A percentile compares a stretch with the other conserved stretches of the same genome.
Evolutionary conservation across 352 stramenopile genomes (phyloP).

Genomic region (Globisporangium irregulare): DNA sequence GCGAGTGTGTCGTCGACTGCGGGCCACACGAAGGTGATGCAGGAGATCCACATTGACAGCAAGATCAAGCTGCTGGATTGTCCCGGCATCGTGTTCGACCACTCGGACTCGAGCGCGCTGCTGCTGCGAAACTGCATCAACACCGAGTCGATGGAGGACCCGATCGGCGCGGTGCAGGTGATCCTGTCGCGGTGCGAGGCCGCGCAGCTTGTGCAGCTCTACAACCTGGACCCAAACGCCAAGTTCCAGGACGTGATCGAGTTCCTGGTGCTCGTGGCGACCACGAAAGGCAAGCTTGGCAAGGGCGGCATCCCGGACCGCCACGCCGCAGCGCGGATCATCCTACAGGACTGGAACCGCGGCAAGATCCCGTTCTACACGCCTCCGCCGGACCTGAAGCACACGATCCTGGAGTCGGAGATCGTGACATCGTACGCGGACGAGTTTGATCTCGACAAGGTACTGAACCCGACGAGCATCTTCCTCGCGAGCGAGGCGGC

Average conservation of each 20-base stretch:
- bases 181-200: constrained; percentile 92
- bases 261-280: constrained; percentile 95
- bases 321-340: constrained; percentile 86
- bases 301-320: constrained; percentile 95
- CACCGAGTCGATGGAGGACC: constrained; percentile 93
- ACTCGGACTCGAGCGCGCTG: constrained; percentile 79
- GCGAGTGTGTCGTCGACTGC: constrained; percentile 95
- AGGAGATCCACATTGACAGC: constrained; percentile 97
- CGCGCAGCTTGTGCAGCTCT: constrained; percentile 93
- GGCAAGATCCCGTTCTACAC: constrained; percentile 90
- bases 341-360: constrained; percentile 92
- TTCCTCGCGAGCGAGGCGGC: constrained; percentile 39
- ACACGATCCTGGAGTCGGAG: constrained; percentile 64
- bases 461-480: constrained; percentile 71
- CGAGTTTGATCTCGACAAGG: constrained; percentile 66
- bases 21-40: constrained; percentile 97
- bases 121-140: constrained; percentile 97
- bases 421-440: constrained; percentile 58
- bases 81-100: constrained; percentile 97
- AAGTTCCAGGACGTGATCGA: constrained; percentile 79
- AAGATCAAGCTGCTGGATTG: constrained; percentile 98
- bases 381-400: constrained; percentile 64
- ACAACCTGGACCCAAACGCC: constrained; percentile 89
- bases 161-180: constrained; percentile 90
- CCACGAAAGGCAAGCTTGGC: constrained; percentile 90